These are phyloP conservation scores for Amanita phalloides DNA, from an alignment of 768 basidiomycete genomes.

Conservation along the genomic window DNA sequence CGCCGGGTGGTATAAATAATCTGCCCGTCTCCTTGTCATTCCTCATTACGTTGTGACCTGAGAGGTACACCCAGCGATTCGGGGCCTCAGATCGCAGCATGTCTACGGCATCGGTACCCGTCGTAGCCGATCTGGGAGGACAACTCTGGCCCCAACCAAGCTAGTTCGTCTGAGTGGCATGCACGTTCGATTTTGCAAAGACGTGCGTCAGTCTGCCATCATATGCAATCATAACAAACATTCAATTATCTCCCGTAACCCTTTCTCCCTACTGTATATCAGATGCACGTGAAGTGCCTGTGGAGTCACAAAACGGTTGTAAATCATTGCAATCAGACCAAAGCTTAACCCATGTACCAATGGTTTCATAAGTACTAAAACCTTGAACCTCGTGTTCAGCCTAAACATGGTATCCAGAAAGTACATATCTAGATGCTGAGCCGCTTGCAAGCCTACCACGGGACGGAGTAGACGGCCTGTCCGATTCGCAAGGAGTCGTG, in stretches of 20 bases:
- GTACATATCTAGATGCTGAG: constrained; percentile 1
- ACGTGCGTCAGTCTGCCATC: neutral
- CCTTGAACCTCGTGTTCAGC: constrained; percentile 1
- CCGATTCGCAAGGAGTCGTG: neutral
- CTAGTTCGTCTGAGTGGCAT: neutral
- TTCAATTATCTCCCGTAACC: neutral
- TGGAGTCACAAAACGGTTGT: neutral
- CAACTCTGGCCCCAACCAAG: neutral
- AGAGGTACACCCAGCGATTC: neutral
- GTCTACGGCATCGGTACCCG: neutral
- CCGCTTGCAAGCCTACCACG: neutral
- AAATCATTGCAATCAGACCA: neutral
- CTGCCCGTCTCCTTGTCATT: neutral
- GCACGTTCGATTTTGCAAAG: neutral
- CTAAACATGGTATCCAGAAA: constrained; percentile 2
- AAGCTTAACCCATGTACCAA: neutral
- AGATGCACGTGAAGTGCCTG: neutral
- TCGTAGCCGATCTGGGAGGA: neutral
- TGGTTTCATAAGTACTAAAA: neutral
- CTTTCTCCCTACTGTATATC: neutral
- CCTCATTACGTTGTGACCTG: neutral
- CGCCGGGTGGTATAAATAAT: neutral
- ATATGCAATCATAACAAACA: neutral
- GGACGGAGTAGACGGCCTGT: neutral
- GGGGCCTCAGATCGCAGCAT: neutral